Evolutionary conservation across 2,329 filamentous ascomycete species (phyloP), one percentile per base, ranked within the genome.

Genomic region (Colletotrichum tabaci): DNA sequence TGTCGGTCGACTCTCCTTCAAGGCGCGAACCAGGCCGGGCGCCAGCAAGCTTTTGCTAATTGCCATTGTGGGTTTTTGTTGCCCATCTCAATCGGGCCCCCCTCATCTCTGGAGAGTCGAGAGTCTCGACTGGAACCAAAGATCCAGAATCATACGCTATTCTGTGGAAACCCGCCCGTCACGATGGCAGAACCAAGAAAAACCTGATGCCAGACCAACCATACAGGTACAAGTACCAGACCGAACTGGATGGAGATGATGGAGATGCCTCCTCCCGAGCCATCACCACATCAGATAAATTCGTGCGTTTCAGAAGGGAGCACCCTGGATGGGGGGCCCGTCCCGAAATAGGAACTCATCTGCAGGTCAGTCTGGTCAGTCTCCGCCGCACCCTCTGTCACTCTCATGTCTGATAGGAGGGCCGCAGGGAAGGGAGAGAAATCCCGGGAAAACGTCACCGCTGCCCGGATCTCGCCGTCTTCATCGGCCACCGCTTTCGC

Each of bases 231-330:
- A 30, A 8, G 30, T 30, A 30, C 30, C 30, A 63, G 40, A 40
- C 38, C 42, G 56, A 61, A 26, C 58, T 42, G 47, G 57, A 58
- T 68, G 58, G 68, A 63, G 57, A 68, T 63, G 26, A 30, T 30
- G 30, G 8, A 30, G 30, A 30, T 30, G 26, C 26, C 26, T 9
- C 30, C 58, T 49, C 68, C 68, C 55, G 18, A 58, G n/a, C 68
- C 58, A 71, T 61, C 58, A 64, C 69, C 58, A 68, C 69, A 61
- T 72, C 70, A 72, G 70, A 71, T 71, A 52, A 61, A 66, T 72
- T 72, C 61, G 66, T 23, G 67, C 70, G 70, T 72, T 72, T 72
- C 67, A 71, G 55, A 71, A 52, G 60, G 70, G 55, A 61, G 66
- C 46, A 63, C 46, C 65, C 65, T 63, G 68, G 38, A 68, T 40